Base-by-base conservation (phyloP, 2,329 filamentous ascomycete species). In the Sporothrix globosa region DNA sequence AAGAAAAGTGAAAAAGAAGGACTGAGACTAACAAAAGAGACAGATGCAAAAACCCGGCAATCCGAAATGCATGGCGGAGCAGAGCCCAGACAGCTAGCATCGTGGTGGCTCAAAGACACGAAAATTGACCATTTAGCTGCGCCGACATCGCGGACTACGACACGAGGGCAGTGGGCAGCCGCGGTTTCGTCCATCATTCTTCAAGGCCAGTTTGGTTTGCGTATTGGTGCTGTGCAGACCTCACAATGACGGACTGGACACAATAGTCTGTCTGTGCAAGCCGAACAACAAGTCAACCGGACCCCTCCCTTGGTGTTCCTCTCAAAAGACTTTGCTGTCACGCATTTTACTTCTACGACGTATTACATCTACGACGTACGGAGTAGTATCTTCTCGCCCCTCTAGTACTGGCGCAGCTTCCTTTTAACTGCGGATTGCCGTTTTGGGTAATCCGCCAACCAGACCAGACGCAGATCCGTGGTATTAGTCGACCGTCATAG, bases 391-490 rank as follows among this genome's bases (percentile, higher is more conserved):
- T 66, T 24, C 61, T 34, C 46, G 46, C 21, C 61, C 11, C 56
- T 39, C 3, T n/a, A 17, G 61, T 54, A 13, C 60, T 63, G 27
- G 60, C 9, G 41, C 27, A 27, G 50, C 21, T 34, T 44, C 41
- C 24, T 11, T 41, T 41, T 44, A 30, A 17, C 53, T 27, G n/a
- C 68, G 68, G 68, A 30, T 69, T 69, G 50, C 68, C 68, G n/a
- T 56, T 69, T 69, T 65, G 21, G 48, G 68, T 30, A 65, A 65
- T 65, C 68, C 67, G 58, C 21, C n/a, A 44, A 48, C n/a, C 11
- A 50, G 52, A 17, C 66, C 66, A 30, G 41, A n/a, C 34, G 65
- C 46, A 67, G 48, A 54, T 53, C 48, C 39, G n/a, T 53, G 21
- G 34, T 34, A 34, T 34, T 39, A 50, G 67, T 69, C 67, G 10